Percentiles rank a stretch among this genome's conserved stretches.
These are phyloP conservation scores for Cercospora zeina DNA, from an alignment of 2,329 filamentous ascomycete species.

Conservation along the genomic window DNA sequence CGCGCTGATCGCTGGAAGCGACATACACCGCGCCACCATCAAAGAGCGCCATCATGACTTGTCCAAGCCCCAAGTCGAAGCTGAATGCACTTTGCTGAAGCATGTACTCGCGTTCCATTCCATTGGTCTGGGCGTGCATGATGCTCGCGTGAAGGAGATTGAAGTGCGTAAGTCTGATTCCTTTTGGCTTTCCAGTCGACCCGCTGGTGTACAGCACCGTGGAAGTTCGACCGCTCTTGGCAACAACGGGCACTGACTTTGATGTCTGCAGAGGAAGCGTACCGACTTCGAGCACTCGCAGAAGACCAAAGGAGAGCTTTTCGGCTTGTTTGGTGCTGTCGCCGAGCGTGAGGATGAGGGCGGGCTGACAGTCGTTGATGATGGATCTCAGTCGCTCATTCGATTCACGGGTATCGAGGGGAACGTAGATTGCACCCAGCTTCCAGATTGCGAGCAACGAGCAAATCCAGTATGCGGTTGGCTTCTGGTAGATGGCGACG, in stretches of 20 bases:
- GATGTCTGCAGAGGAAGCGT: not conserved
- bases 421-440: conserved; percentile 12
- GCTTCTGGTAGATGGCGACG: conserved; percentile 11
- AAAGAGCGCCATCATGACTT: not conserved
- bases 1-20: conserved; percentile 45
- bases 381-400: not conserved
- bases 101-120: not conserved
- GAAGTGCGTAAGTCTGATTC: not conserved
- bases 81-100: not conserved
- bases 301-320: not conserved
- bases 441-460: conserved; percentile 13
- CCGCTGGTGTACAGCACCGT: conserved; percentile 16
- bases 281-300: not conserved
- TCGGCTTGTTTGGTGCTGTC: not conserved
- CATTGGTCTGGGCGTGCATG: not conserved
- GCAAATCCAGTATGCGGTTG: conserved; percentile 13
- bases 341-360: not conserved
- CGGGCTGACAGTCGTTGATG: not conserved
- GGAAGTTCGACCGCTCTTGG: not conserved
- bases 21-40: conserved; percentile 26
- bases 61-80: not conserved
- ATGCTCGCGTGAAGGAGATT: not conserved
- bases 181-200: conserved; percentile 18
- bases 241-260: not conserved
- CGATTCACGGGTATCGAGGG: conserved; percentile 11